Conservation (phyloP, 208 protist genomes). For the Wallacemonas sp. region DNA sequence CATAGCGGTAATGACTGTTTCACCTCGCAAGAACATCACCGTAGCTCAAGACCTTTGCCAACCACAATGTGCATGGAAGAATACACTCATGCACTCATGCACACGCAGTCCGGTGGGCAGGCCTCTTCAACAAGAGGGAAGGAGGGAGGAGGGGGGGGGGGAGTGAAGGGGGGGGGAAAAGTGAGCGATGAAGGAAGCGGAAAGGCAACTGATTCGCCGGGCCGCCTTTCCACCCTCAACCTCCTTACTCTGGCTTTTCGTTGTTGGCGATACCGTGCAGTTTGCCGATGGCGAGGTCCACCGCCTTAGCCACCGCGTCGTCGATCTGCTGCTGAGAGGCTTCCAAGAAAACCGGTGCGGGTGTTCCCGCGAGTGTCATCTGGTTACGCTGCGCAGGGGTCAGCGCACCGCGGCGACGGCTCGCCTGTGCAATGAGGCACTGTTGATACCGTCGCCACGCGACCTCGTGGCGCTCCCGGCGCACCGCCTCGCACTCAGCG, state of each 20-base stretch:
- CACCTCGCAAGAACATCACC: no score
- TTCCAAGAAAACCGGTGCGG: background rate
- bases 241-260: background rate
- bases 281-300: conserved; percentile 10
- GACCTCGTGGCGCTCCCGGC: background rate
- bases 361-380: background rate
- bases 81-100: no score
- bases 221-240: background rate
- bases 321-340: background rate
- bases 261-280: background rate
- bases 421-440: background rate
- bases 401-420: background rate
- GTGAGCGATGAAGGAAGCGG: background rate
- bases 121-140: no score
- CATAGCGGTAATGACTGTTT: no score
- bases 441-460: conserved; percentile 1
- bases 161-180: background rate
- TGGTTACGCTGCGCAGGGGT: background rate
- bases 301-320: conserved; percentile 13
- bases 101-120: no score
- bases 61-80: no score
- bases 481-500: background rate
- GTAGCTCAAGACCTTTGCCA: no score
- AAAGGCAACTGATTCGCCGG: background rate
- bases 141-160: no score